These are phyloP conservation scores for Cyberlindnera xishuangbannaensis DNA, from an alignment of 805 yeast genomes.

Conservation along the genomic window DNA sequence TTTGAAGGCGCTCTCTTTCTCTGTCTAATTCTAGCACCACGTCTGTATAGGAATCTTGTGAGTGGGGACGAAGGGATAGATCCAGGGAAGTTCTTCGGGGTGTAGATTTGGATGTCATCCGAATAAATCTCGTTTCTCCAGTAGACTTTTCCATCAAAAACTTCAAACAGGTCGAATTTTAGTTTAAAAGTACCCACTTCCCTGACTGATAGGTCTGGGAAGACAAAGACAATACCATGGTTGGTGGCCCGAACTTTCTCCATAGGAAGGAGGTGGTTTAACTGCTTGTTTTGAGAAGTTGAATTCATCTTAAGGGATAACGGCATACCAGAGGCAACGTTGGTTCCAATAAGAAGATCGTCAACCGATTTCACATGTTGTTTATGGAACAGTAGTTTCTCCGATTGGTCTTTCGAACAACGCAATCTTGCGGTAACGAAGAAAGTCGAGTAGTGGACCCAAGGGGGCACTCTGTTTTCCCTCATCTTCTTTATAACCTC, in stretches of 20 bases:
- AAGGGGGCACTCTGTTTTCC: conserved; percentile 17
- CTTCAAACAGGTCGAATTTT: conserved; percentile 27
- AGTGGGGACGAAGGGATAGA: conserved; percentile 24
- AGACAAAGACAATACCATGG: conserved; percentile 26
- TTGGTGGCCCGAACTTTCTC: conserved; percentile 17
- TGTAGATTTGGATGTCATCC: conserved; percentile 23
- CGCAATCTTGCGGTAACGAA: conserved; percentile 20
- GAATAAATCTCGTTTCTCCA: conserved; percentile 16
- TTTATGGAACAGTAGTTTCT: conserved; percentile 7
- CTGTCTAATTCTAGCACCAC: conserved; percentile 29
- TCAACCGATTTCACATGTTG: conserved; percentile 9
- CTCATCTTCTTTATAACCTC: conserved; percentile 15
- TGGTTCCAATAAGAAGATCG: conserved; percentile 21
- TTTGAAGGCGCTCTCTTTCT: conserved; percentile 19
- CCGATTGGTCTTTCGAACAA: conserved; percentile 7
- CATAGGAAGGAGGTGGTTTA: conserved; percentile 10
- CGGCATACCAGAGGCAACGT: conserved; percentile 23
- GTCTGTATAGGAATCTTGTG: conserved; percentile 26
- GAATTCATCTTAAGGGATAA: conserved; percentile 15
- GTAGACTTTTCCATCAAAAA: conserved; percentile 18
- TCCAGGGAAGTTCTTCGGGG: conserved; percentile 30
- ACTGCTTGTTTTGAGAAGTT: conserved; percentile 10
- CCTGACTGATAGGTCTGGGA: conserved; percentile 27
- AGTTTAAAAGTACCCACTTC: conserved; percentile 24
- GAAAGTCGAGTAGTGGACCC: conserved; percentile 26